Percentiles rank a stretch among this genome's conserved stretches.
Conservation (phyloP, 768 basidiomycete genomes). For the Xerocomus potaroensis region DNA sequence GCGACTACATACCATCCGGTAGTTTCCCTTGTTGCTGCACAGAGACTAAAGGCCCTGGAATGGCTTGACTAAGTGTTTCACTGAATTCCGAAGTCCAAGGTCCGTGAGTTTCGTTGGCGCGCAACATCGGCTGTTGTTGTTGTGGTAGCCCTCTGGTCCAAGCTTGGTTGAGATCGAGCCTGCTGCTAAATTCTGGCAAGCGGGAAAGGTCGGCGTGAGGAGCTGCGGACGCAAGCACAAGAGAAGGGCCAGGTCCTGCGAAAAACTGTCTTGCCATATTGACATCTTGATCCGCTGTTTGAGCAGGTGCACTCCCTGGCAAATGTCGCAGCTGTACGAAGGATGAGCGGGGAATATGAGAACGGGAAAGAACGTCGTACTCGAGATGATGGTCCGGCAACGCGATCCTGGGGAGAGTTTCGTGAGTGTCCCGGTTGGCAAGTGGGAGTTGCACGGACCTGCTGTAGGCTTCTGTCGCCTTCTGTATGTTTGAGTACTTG, state of each 20-base stretch:
- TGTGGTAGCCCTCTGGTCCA: slow-evolving; percentile 53
- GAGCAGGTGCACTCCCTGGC: slow-evolving; percentile 49
- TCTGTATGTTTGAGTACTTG: slow-evolving; percentile 90
- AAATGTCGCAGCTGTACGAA: slow-evolving; percentile 65
- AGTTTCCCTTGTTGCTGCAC: slow-evolving; percentile 31
- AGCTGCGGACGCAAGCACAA: slow-evolving; percentile 30
- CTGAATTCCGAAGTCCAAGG: slow-evolving; percentile 61
- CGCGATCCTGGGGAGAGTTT: slow-evolving; percentile 52
- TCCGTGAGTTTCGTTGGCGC: slow-evolving; percentile 30
- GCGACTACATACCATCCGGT: slow-evolving; percentile 18
- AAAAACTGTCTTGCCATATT: slow-evolving; percentile 81
- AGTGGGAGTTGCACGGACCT: slow-evolving; percentile 43
- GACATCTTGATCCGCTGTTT: slow-evolving; percentile 60
- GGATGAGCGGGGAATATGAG: neutral
- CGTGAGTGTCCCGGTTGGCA: neutral
- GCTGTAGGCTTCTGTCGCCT: slow-evolving; percentile 82
- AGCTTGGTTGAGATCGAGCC: slow-evolving; percentile 41
- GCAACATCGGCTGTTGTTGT: slow-evolving; percentile 36
- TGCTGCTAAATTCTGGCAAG: slow-evolving; percentile 20
- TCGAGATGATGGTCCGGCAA: slow-evolving; percentile 67
- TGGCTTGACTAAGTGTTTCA: slow-evolving; percentile 22
- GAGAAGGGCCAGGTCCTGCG: slow-evolving; percentile 40
- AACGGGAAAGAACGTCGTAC: slow-evolving; percentile 35
- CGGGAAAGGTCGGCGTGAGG: slow-evolving; percentile 31
- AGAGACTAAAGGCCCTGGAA: slow-evolving; percentile 22